Base-by-base conservation (phyloP, 257 asterid species). In the Solanum etuberosum region DNA sequence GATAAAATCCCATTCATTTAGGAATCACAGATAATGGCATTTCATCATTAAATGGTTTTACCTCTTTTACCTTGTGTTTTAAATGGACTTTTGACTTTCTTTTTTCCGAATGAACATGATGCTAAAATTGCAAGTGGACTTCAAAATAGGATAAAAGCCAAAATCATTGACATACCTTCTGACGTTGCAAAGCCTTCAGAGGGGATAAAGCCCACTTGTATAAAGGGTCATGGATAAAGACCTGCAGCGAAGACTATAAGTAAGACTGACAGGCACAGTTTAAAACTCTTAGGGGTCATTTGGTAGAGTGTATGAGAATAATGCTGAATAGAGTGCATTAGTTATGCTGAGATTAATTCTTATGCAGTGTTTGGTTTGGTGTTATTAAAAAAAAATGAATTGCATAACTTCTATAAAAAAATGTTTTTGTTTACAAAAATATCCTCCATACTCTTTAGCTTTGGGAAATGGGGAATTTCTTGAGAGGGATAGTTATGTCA, bases 181-280 rank as follows among this genome's bases (percentile, higher is more conserved):
- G 99, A 86, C 97, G 98, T 85, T 95, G 98, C 95, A 97, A 91
- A 86, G 99, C 99, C 91, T 97, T 95, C 82, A 97, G 92, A 88
- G 99, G 99, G 40, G 99, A 97, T 85, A 97, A 87, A 89, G 99
- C 99, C 99, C 99, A 95, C 93, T 95, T 97, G 81, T 95, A 97
- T 83, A 97, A 88, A 71, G 99, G 99, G 87, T 97, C 99, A 86
- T 97, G 98, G 93, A 97, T 97, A 90, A 97, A 97, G 90, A 97
- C 99, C 99, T 97, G 92, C 91, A 92, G 40, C 61, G 18, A 85
- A 73, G 87, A 68, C 63, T 90, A 82, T 48, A 25, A 86, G 71
- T 27, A 31, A 29, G 68, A 46, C 40, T 81, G 42, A 48, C 18
- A 11, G 12, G n/a, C 85, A 80, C 40, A 81, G 43, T 81, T 29